These are phyloP conservation scores for Cinnamomum chago DNA, from an alignment of 164 flowering plant species.

Conservation along the genomic window DNA sequence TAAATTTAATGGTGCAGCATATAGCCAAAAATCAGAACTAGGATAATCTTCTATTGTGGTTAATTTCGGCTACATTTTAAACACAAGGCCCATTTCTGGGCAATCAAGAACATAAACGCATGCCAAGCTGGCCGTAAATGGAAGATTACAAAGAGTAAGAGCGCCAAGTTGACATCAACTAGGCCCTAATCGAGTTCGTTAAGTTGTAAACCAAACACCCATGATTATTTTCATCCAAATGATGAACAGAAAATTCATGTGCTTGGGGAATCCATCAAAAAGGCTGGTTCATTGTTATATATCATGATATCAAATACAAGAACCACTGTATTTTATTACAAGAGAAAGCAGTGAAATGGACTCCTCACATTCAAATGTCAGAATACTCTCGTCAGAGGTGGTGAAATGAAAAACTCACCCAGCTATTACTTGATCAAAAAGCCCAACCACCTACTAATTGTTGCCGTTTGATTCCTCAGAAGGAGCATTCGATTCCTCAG, in stretches of 20 bases:
- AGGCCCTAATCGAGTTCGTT: no score
- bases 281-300: not conserved
- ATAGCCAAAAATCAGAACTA: no score
- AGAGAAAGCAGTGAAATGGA: not conserved
- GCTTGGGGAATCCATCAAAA: not conserved
- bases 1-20: no score
- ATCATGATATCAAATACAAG: not conserved
- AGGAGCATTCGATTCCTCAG: slow-evolving; percentile 26
- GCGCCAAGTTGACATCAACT: no score
- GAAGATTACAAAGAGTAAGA: not conserved
- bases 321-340: not conserved
- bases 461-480: slow-evolving; percentile 23
- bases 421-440: not conserved
- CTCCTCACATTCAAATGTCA: slow-evolving; percentile 2
- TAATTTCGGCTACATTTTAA: not conserved
- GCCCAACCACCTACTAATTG: slow-evolving; percentile 1
- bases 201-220: no score
- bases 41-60: no score
- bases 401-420: slow-evolving; percentile 7
- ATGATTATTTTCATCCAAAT: no score
- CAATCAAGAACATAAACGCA: not conserved
- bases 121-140: not conserved
- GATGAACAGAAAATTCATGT: no score
- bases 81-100: not conserved
- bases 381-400: not conserved